A percentile compares a stretch with the other conserved stretches of the same genome.
These are phyloP conservation scores for Volvox africanus DNA, from an alignment of 139 green algal species.

Conservation along the genomic window DNA sequence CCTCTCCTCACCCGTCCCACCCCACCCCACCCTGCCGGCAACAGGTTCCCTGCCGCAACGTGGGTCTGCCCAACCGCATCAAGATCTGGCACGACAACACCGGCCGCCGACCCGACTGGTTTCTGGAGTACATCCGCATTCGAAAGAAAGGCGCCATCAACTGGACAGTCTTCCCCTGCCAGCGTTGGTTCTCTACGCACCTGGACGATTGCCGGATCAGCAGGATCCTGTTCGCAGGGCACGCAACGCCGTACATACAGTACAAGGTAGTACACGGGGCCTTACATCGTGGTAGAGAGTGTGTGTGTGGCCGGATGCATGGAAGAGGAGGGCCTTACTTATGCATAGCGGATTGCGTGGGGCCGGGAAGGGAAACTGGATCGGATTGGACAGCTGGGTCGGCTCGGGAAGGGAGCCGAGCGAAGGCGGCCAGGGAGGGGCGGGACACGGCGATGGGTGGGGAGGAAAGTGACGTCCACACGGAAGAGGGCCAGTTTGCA, in stretches of 20 bases:
- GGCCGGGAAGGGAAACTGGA: too few species aligned
- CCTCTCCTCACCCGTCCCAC: too few species aligned
- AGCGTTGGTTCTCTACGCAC: slow-evolving; percentile 75
- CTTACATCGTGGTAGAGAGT: too few species aligned
- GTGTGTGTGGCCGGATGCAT: too few species aligned
- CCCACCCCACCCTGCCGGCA: neutral
- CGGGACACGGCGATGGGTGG: too few species aligned
- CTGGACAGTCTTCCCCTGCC: slow-evolving; percentile 72
- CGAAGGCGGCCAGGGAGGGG: too few species aligned
- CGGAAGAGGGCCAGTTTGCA: too few species aligned
- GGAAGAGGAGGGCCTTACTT: too few species aligned
- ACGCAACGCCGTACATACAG: slow-evolving; percentile 52
- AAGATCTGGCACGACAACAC: slow-evolving; percentile 81
- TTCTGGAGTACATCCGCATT: slow-evolving; percentile 76
- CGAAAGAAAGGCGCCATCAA: slow-evolving; percentile 58
- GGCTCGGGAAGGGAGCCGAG: too few species aligned
- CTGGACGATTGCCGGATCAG: slow-evolving; percentile 73
- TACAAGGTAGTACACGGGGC: slow-evolving; percentile 46
- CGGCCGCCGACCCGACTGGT: slow-evolving; percentile 75
- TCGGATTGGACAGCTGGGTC: too few species aligned
- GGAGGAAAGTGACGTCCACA: too few species aligned
- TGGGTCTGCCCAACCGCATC: slow-evolving; percentile 66
- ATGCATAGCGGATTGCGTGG: too few species aligned
- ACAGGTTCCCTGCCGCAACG: slow-evolving; percentile 62
- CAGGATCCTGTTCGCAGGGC: slow-evolving; percentile 56